Evolutionary conservation across 2,329 filamentous ascomycete species (phyloP).

Genomic region (Fusarium goolgardi): DNA sequence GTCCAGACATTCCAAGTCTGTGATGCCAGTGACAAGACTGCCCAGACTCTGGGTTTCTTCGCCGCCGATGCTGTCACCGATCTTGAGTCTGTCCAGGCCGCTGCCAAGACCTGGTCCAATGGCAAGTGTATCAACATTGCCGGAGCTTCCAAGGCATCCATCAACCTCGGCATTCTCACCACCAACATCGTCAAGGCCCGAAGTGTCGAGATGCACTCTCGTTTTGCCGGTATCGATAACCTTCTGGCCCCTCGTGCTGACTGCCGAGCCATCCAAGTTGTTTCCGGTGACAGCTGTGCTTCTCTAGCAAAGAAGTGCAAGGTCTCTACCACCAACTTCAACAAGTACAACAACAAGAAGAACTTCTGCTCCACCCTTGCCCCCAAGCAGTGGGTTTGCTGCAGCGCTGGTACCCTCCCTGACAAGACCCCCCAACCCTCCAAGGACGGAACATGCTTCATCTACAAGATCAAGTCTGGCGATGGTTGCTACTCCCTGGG

Average conservation of each 20-base stretch:
- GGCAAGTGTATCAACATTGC: conserved; percentile 37
- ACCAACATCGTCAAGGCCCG: conserved; percentile 33
- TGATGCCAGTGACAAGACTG: conserved; percentile 32
- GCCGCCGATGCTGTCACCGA: conserved; percentile 30
- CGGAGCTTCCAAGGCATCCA: conserved; percentile 3
- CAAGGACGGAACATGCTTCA: conserved; percentile 52
- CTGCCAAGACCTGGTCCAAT: conserved; percentile 38
- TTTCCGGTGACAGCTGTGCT: conserved; percentile 52
- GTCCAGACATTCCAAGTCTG: conserved; percentile 39
- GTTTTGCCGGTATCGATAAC: conserved; percentile 27
- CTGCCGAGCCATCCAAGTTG: conserved; percentile 48
- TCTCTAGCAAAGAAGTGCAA: conserved; percentile 54
- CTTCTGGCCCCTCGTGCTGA: conserved; percentile 38
- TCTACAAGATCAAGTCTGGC: conserved; percentile 48
- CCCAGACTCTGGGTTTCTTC: conserved; percentile 39
- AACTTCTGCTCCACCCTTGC: conserved; percentile 52
- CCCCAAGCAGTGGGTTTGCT: conserved; percentile 53
- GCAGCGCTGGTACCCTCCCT: conserved; percentile 51
- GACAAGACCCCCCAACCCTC: conserved; percentile 50
- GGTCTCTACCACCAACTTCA: conserved; percentile 53
- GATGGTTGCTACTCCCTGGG: conserved; percentile 53
- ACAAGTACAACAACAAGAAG: conserved; percentile 52
- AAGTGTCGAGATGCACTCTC: conserved; percentile 30
- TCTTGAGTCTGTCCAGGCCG: conserved; percentile 30
- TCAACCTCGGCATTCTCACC: conserved; percentile 35